Base-by-base conservation (phyloP, 805 yeast species). In the Lachancea fermentati region DNA sequence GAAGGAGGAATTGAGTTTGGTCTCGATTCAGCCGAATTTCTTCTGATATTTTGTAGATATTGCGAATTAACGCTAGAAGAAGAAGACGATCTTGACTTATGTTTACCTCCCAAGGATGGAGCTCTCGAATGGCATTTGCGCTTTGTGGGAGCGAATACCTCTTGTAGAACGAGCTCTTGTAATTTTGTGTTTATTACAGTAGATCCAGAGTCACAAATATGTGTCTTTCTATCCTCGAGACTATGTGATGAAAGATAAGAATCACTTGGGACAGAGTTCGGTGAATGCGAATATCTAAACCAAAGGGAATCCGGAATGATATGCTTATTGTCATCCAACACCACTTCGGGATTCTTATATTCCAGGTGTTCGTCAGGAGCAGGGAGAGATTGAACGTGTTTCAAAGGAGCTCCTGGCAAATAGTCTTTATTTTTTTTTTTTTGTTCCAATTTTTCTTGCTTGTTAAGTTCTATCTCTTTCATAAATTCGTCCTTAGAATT, bases 281-380 rank as follows among this genome's bases (percentile, higher is more conserved):
- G 59, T 7, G 66, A 57, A 17, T 67, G 59, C 4, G 85, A 73
- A 52, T 77, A 81, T 41, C 75, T 78, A 44, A 72, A 72, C 78
- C 87, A 76, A 46, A 86, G 60, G 2, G 88, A 79, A 41, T 81
- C 82, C 0, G 97, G 96, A 24, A 91, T 81, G 41, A 91, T 89
- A 61, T 91, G 98, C 43, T 77, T 81, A 60, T 91, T 91, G 55
- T 91, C 97, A 58, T 87, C 89, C 25, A 91, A 69, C 1, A 85
- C 79, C n/a, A 91, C 97, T 55, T 87, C 96, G 3, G 64, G 63
- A 16, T 39, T 34, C 14, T 39, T 39, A 14, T 28, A 18, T 15
- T 26, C 42, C 16, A 34, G 28, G 7, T 22, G 26, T 22, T 22
- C 26, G 26, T 22, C 26, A 7, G 26, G 26, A 22, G 26, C 26